Conservation (phyloP, 768 basidiomycete genomes). For the Thelephora aurantiotincta region DNA sequence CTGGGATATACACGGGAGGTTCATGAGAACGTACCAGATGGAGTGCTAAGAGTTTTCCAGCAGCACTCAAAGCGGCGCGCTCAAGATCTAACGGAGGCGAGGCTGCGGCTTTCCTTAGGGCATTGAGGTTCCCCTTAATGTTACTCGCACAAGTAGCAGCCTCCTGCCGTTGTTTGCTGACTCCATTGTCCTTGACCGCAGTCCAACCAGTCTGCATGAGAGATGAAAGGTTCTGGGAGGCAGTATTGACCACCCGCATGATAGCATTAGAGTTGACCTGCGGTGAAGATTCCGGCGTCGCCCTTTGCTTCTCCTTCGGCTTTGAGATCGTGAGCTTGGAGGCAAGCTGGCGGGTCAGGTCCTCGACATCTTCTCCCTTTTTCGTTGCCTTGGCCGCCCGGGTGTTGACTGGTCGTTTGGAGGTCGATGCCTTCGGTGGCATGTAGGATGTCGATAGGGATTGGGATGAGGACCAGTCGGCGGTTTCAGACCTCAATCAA, state of each 20-base stretch:
- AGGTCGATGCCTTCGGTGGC: too few species aligned
- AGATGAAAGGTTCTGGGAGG: slow-evolving; percentile 40
- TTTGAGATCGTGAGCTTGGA: slow-evolving; percentile 14
- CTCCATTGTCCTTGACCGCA: slow-evolving; percentile 17
- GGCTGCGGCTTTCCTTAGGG: slow-evolving; percentile 31
- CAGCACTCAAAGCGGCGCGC: slow-evolving; percentile 51
- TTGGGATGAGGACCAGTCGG: too few species aligned
- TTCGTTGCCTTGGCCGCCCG: neutral
- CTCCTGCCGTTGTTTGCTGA: slow-evolving; percentile 12
- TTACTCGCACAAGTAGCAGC: slow-evolving; percentile 13
- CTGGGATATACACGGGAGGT: neutral
- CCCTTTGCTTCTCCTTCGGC: slow-evolving; percentile 8
- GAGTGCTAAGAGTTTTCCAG: slow-evolving; percentile 51
- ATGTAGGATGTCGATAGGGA: too few species aligned
- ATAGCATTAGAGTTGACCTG: slow-evolving; percentile 28
- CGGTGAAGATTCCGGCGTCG: slow-evolving; percentile 4
- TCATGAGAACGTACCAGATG: slow-evolving; percentile 45
- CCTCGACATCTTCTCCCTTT: slow-evolving; percentile 5
- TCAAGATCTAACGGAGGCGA: slow-evolving; percentile 48
- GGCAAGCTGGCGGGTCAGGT: slow-evolving; percentile 13
- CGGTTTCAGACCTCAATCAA: too few species aligned
- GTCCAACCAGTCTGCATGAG: slow-evolving; percentile 51
- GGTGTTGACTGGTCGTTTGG: neutral
- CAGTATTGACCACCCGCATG: slow-evolving; percentile 53
- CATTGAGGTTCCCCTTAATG: slow-evolving; percentile 30